Evolutionary conservation across 2,329 filamentous ascomycete genomes (phyloP).

Genomic region (Cladosporium sp.): DNA sequence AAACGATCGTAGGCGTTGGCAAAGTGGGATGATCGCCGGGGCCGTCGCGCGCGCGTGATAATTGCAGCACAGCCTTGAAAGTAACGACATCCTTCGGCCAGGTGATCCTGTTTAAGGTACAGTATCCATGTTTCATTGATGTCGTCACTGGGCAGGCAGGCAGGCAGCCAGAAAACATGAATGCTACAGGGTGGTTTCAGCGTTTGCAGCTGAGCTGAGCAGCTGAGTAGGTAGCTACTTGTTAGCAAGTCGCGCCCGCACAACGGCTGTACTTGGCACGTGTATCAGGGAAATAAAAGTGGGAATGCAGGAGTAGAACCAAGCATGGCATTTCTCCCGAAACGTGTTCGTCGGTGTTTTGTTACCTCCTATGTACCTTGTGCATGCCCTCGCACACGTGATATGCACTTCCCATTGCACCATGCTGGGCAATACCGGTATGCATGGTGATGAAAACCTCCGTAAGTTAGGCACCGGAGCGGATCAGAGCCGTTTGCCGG

Average conservation of each 20-base stretch:
- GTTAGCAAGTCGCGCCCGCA: no score
- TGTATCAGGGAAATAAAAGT: background rate
- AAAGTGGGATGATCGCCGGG: background rate
- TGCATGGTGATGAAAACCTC: background rate
- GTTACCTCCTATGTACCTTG: background rate
- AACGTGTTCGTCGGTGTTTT: background rate
- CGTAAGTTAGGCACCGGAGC: background rate
- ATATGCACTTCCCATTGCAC: background rate
- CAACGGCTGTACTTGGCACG: background rate
- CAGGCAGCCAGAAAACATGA: background rate
- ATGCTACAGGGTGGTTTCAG: background rate
- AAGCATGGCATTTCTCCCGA: background rate
- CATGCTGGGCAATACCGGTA: background rate
- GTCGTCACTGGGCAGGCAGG: background rate
- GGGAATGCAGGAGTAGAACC: background rate
- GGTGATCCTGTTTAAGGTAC: background rate
- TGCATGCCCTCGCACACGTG: background rate
- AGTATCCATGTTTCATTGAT: background rate
- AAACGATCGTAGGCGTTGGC: background rate
- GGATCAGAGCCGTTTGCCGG: background rate
- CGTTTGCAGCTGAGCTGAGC: no score
- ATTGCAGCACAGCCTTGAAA: background rate
- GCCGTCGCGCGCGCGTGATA: background rate
- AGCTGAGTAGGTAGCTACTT: no score
- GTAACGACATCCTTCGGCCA: background rate